Base-by-base conservation (phyloP, 2,329 filamentous ascomycete species). In the Colletotrichum horii region DNA sequence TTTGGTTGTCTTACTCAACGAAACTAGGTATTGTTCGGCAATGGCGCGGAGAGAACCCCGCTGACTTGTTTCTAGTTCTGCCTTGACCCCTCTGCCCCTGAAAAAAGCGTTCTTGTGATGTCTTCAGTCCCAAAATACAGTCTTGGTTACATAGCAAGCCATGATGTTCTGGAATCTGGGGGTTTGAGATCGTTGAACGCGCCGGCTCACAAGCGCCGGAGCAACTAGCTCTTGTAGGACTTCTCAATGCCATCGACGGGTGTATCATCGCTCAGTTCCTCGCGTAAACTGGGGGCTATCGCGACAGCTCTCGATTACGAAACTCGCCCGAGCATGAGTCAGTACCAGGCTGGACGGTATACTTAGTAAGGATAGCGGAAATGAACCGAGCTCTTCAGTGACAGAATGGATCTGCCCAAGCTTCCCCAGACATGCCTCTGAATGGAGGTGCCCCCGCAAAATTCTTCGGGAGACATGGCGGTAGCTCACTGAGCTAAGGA, bases 341-440 rank as follows among this genome's bases (percentile, higher is more conserved):
- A 70, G 68, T 43, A 22, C 34, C n/a, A 55, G 58, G 28, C 68
- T 52, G 30, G 58, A 66, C 67, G 64, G 75, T 19, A n/a, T 19
- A n/a, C n/a, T n/a, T n/a, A 43, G 36, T 38, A 38, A 38, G 38
- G 56, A 38, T 22, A 76, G 56, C 61, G 71, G 75, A 78, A 77
- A 75, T 75, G 76, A 77, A 70, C 74, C 71, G 64, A 73, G 69
- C 68, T 58, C 70, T 52, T 66, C 65, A 64, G 36, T 61, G 70
- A 70, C 65, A 62, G 48, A 67, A 28, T 76, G 69, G 69, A 65
- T 74, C 74, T 74, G 52, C 74, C 73, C 60, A 74, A 67, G 69
- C 74, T 77, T 77, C 76, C 76, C 76, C 76, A 70, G 76, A 77
- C 74, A 66, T 43, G 34, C 60, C 62, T 38, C 60, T 60, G 16